Percentiles rank a stretch among this genome's conserved stretches.
Evolutionary conservation across 768 basidiomycete genomes (phyloP).

Genomic region (Dictyophora rubrovolvata): DNA sequence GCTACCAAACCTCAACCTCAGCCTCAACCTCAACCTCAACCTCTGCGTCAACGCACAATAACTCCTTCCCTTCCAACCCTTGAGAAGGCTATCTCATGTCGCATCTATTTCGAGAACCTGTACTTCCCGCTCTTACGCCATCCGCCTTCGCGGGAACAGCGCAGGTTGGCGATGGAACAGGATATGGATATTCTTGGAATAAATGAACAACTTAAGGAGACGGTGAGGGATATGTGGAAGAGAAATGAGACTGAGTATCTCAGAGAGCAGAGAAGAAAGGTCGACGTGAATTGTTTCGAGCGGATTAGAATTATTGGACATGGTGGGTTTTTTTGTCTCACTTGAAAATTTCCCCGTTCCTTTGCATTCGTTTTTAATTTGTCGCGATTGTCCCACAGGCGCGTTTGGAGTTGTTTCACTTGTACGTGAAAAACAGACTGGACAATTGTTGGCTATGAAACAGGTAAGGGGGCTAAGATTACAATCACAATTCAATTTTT

Average conservation of each 20-base stretch:
- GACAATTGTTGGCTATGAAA: slow-evolving; percentile 91
- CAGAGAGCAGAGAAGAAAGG: slow-evolving; percentile 71
- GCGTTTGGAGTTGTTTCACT: slow-evolving; percentile 96
- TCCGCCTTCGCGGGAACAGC: slow-evolving; percentile 75
- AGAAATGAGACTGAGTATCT: slow-evolving; percentile 87
- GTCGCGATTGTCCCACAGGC: too few relatives aligned
- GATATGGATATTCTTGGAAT: slow-evolving; percentile 74
- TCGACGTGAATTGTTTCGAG: slow-evolving; percentile 76
- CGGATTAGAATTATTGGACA: slow-evolving; percentile 93
- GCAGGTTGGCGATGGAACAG: slow-evolving; percentile 76
- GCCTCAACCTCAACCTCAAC: neutral
- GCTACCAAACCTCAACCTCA: neutral
- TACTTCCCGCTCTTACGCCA: slow-evolving; percentile 83
- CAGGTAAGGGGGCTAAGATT: slow-evolving; percentile 43
- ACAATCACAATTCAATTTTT: neutral
- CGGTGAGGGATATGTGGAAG: slow-evolving; percentile 64
- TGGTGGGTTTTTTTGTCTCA: slow-evolving; percentile 35
- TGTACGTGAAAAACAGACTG: slow-evolving; percentile 71
- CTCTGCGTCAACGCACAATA: slow-evolving; percentile 42
- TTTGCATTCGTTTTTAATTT: too few relatives aligned
- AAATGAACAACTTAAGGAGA: slow-evolving; percentile 57
- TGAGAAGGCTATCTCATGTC: slow-evolving; percentile 86
- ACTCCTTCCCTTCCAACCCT: slow-evolving; percentile 83
- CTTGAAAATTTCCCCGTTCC: neutral
- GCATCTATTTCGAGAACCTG: slow-evolving; percentile 89